Percentiles rank a stretch among this genome's conserved stretches.
Conservation (phyloP, 352 stramenopile genomes). For the Phytophthora pinifolia region DNA sequence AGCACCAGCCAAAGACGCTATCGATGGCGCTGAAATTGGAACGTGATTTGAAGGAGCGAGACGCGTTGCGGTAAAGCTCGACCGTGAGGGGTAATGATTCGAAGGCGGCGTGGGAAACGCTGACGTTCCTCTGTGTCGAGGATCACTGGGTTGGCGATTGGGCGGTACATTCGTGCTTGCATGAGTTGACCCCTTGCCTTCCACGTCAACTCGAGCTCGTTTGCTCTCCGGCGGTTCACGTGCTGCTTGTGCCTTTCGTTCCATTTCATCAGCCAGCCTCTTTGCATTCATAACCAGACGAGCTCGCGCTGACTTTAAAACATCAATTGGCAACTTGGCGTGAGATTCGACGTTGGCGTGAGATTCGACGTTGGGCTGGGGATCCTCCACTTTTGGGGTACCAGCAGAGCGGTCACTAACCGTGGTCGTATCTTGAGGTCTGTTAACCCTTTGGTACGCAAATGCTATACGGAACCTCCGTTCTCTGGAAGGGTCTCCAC, state of each 20-base stretch:
- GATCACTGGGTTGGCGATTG: not conserved
- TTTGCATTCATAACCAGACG: conserved; percentile 12
- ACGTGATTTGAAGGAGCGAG: no score
- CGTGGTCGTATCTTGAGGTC: not conserved
- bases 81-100: no score
- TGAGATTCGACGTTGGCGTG: conserved; percentile 8
- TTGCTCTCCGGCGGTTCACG: conserved; percentile 14
- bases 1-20: not conserved
- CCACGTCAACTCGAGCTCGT: conserved; percentile 11
- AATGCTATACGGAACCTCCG: conserved; percentile 27
- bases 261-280: conserved; percentile 2
- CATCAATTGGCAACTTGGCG: conserved; percentile 9
- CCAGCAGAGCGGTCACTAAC: not conserved
- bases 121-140: conserved; percentile 1
- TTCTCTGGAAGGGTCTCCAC: conserved; percentile 14
- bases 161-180: not conserved
- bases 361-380: conserved; percentile 3
- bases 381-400: not conserved
- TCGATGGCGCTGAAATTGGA: not conserved
- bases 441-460: conserved; percentile 21
- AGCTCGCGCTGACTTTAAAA: conserved; percentile 13
- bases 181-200: not conserved
- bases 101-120: no score
- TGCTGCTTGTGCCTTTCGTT: not conserved
- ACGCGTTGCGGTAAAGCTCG: no score